Evolutionary conservation across 768 basidiomycete species (phyloP), one percentile per base, ranked within the genome.

Genomic region (Trametes coccinea): DNA sequence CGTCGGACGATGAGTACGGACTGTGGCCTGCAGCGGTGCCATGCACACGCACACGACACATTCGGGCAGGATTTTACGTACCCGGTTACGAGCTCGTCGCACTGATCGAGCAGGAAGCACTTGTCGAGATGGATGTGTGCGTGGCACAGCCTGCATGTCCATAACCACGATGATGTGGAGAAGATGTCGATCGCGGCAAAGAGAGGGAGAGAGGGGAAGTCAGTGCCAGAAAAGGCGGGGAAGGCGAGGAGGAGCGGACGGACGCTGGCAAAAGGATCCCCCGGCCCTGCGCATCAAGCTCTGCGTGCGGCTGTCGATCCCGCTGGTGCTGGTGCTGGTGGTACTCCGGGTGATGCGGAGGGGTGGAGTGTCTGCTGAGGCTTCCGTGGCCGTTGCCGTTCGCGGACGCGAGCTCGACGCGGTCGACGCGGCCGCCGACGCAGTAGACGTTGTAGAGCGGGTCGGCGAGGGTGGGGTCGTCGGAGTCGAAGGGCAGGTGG

Each of bases 71-170:
- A 8, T 17, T 45, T 41, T 30, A 66, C 79, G 55, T 72, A 86
- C 85, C 86, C 84, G 47, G 77, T 78, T 27, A 77, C 66, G 45
- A 87, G 78, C 22, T 78, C 72, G 53, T 78, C 79, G 62, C 84
- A 85, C 71, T 79, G 73, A 64, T 81, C 81, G 57, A 88, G 74
- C 52, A 88, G 82, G 69, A 86, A 86, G 72, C 84, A 87, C 72
- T 88, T 86, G 76, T 88, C 86, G 34, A 88, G 78, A 71, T 86
- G 86, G 65, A 88, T 82, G 66, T 87, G 85, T 17, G 83, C 79
- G 72, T 86, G 85, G 69, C 84, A 86, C 53, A 87, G 59, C 6
- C 79, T 78, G 53, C n/a, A 43, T 14, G 34, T 17, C 7, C 22
- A 14, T 14, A 4, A 14, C 34, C 43, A 31, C 22, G 44, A 40